Conservation (phyloP, 306 rosid species). For the Calophaca sinica region DNA sequence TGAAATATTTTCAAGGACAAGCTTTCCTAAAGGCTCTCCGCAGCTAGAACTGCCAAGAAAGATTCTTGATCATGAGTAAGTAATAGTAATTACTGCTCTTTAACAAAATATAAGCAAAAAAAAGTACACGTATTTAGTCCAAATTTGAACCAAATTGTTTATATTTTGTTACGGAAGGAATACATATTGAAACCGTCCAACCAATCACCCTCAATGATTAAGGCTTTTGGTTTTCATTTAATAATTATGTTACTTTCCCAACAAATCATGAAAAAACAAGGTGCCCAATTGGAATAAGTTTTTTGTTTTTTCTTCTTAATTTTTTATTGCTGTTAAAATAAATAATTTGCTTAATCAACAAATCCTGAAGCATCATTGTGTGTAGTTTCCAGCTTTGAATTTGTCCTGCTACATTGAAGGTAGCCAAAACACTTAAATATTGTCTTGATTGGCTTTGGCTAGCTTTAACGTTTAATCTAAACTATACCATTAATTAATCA, state of each 20-base stretch:
- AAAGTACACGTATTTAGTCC: too few relatives aligned
- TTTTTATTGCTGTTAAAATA: constrained; percentile 29
- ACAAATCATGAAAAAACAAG: constrained; percentile 49
- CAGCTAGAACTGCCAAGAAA: constrained; percentile 64
- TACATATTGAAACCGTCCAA: constrained; percentile 45
- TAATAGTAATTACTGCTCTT: not conserved
- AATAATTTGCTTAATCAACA: constrained; percentile 4
- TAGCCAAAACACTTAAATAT: constrained; percentile 48
- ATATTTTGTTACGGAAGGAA: too few relatives aligned
- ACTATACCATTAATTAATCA: constrained; percentile 12
- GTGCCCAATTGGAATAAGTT: constrained; percentile 33
- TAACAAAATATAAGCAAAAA: too few relatives aligned
- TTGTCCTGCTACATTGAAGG: constrained; percentile 51
- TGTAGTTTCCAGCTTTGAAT: constrained; percentile 53
- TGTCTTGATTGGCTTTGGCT: constrained; percentile 11
- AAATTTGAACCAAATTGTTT: too few relatives aligned
- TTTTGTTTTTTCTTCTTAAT: not conserved
- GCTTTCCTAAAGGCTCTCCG: constrained; percentile 64
- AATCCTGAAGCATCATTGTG: constrained; percentile 23
- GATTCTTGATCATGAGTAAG: constrained; percentile 83
- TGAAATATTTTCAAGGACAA: constrained; percentile 75
- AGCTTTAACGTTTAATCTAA: constrained; percentile 30
- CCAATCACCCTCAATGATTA: constrained; percentile 35
- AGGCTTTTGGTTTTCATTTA: constrained; percentile 11
- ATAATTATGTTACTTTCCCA: constrained; percentile 44